These are phyloP conservation scores for Lecanicillium sp. DNA, from an alignment of 2,329 filamentous ascomycete genomes.

Conservation along the genomic window DNA sequence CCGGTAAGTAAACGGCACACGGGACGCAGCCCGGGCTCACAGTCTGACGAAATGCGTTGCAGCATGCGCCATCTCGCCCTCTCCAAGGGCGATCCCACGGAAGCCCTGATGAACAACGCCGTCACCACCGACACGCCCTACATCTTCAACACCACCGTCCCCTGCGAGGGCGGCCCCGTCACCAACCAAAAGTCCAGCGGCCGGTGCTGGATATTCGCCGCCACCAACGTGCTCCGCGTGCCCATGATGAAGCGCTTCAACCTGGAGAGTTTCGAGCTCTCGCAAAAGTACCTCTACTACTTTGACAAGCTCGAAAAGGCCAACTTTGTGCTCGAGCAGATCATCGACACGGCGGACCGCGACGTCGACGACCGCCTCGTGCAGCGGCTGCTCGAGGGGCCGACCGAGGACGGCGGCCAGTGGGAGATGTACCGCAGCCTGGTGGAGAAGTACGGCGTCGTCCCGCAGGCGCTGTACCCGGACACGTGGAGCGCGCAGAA, in stretches of 20 bases:
- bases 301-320: conserved; percentile 84
- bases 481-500: conserved; percentile 67
- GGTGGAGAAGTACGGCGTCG: conserved; percentile 72
- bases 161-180: conserved; percentile 67
- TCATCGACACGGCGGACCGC: conserved; percentile 61
- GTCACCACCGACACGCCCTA: conserved; percentile 56
- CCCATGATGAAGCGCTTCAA: conserved; percentile 72
- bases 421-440: conserved; percentile 81
- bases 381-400: conserved; percentile 57
- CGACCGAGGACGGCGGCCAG: conserved; percentile 70
- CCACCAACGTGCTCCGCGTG: conserved; percentile 76
- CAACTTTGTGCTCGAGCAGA: conserved; percentile 74
- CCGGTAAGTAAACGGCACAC: background rate
- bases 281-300: conserved; percentile 75
- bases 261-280: conserved; percentile 67
- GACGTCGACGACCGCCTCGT: conserved; percentile 63
- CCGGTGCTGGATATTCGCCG: conserved; percentile 80
- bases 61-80: background rate
- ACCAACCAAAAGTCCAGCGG: conserved; percentile 72
- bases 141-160: conserved; percentile 70
- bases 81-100: background rate
- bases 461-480: conserved; percentile 68
- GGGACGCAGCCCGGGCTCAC: background rate
- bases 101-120: background rate
- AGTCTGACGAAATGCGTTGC: background rate